phyloP scores from a whole-genome alignment of 805 yeast genomes.

The Candida rishiriensis region DNA sequence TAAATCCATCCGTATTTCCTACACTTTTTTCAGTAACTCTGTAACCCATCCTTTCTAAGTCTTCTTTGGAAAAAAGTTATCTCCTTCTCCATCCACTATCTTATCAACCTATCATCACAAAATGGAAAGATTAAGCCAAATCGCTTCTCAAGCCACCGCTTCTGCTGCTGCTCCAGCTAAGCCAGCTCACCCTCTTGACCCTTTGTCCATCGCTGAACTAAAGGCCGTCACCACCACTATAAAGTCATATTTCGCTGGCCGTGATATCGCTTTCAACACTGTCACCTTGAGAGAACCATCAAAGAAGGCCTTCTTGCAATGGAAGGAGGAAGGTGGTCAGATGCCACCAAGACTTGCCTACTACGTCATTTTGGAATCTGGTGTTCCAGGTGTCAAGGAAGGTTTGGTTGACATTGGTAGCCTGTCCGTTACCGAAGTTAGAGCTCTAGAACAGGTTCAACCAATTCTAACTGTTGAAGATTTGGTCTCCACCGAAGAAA shows the following conservation, averaged over 20 bases:
- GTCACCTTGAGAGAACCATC: conserved; percentile 69
- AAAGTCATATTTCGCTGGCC: conserved; percentile 43
- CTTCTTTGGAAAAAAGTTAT: neutral
- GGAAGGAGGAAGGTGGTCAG: conserved; percentile 61
- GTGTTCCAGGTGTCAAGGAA: conserved; percentile 60
- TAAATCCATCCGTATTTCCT: conserved; percentile 1
- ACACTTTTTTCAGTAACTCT: neutral
- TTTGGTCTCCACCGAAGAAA: conserved; percentile 55
- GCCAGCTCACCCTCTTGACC: conserved; percentile 69
- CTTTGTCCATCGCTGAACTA: conserved; percentile 61
- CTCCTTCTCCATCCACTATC: neutral
- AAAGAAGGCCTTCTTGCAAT: conserved; percentile 55
- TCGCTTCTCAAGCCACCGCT: conserved; percentile 58
- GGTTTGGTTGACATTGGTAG: conserved; percentile 60
- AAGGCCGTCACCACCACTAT: conserved; percentile 50
- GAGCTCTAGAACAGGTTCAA: conserved; percentile 55
- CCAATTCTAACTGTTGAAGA: conserved; percentile 74
- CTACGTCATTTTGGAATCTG: conserved; percentile 56
- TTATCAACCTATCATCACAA: neutral
- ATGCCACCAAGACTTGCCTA: conserved; percentile 66
- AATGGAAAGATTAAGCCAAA: conserved; percentile 65
- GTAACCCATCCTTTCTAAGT: neutral
- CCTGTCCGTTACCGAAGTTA: conserved; percentile 42
- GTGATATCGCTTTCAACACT: conserved; percentile 54
- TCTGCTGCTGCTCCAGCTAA: conserved; percentile 48